Base-by-base conservation (phyloP, 495 filamentous ascomycete species). In the Xylaria palmicola region DNA sequence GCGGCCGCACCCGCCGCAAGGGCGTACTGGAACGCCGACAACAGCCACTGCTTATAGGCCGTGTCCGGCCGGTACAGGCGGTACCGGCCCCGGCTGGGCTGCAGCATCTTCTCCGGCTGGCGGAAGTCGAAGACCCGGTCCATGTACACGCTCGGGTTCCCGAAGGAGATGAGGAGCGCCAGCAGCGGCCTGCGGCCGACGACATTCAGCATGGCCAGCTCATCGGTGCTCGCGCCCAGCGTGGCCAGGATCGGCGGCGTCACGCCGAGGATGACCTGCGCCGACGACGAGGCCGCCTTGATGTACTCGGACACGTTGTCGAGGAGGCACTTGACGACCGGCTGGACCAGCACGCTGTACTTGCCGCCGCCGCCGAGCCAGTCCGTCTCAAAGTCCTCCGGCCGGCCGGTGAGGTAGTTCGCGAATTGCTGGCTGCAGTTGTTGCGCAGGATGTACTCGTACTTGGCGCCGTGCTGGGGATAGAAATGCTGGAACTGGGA, bases 211-310 rank as follows among this genome's bases (percentile, higher is more conserved):
- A 62, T 52, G 9, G 62, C 54, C 7, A 53, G n/a, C 45, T 67
- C 65, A 2, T 65, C 65, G 13, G 56, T 47, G 29, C 62, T 65
- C 5, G 62, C 48, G n/a, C 62, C 56, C 32, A 67, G 22, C 7
- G 62, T 40, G 5, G 68, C 62, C n/a, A 72, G 62, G 3, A 65
- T 59, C 10, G 65, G 59, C 13, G 70, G 70, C 30, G 65, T 66
- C 36, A 72, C 56, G 53, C 70, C 70, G 30, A 72, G 68, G 17
- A 72, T 34, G 5, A 71, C 70, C 32, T 65, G 63, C 3, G 68
- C 70, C 5, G 56, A 54, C 10, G 63, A 54, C 53, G 67, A 60
- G 49, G 68, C 67, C 22, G 68, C 54, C 53, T 72, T 68, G 62
- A 71, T 65, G 56, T 61, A 70, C 39, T 70, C 68, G 34, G 63